Percentiles rank a stretch among this genome's conserved stretches.
phyloP scores from a whole-genome alignment of 2,329 filamentous ascomycete species.

The Paecilomyces variotii region DNA sequence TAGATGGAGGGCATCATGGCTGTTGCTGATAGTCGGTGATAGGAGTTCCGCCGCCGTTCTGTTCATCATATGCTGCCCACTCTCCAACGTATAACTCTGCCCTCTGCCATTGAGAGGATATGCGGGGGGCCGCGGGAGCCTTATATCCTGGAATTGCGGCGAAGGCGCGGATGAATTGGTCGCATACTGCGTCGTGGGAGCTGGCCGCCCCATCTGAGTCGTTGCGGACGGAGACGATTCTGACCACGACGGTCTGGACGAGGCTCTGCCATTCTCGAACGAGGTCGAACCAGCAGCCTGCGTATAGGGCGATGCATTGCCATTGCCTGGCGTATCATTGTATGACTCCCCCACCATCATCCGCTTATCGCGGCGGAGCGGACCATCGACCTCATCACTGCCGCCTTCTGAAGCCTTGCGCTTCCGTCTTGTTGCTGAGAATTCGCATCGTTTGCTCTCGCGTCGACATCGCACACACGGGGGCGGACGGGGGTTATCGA shows the following conservation, averaged over 20 bases:
- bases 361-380: conserved; percentile 38
- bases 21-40: conserved; percentile 69
- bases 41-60: conserved; percentile 53
- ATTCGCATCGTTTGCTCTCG: conserved; percentile 95
- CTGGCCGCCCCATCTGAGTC: conserved; percentile 11
- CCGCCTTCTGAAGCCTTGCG: conserved; percentile 58
- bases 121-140: conserved; percentile 16
- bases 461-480: conserved; percentile 89
- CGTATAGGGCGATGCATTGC: conserved; percentile 19
- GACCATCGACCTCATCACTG: conserved; percentile 35
- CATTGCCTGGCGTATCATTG: conserved; percentile 18
- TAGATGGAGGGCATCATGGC: conserved; percentile 84
- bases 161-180: conserved; percentile 18
- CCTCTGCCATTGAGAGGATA: conserved; percentile 18
- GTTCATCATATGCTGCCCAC: conserved; percentile 52
- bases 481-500: conserved; percentile 89
- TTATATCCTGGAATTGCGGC: conserved; percentile 19
- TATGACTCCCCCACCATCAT: conserved; percentile 45
- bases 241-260: conserved; percentile 22
- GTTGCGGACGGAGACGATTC: conserved; percentile 16
- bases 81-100: conserved; percentile 31
- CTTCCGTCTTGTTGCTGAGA: conserved; percentile 90
- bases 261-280: conserved; percentile 17
- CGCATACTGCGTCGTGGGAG: conserved; percentile 18
- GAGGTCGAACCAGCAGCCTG: conserved; percentile 17